A percentile compares a stretch with the other conserved stretches of the same genome.
Evolutionary conservation across 2,329 filamentous ascomycete genomes (phyloP).

Genomic region (Botrytis byssoidea): DNA sequence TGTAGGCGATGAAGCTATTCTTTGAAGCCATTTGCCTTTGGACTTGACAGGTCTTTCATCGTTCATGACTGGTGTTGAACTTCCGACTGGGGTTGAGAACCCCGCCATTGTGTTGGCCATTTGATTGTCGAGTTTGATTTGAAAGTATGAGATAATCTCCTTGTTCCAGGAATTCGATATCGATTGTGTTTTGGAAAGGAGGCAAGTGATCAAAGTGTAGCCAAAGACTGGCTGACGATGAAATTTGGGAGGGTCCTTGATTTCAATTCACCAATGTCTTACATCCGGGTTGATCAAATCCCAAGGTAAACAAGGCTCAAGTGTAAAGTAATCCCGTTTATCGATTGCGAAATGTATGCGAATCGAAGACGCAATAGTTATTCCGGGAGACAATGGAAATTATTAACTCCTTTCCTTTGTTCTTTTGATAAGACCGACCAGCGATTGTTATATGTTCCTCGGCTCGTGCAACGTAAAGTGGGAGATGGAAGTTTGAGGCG

Average conservation of each 20-base stretch:
- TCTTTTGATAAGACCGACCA: neutral
- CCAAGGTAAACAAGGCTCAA: neutral
- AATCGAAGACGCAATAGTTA: conserved; percentile 2
- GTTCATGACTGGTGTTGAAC: neutral
- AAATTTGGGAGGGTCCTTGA: neutral
- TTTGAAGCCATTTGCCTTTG: conserved; percentile 38
- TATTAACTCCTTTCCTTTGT: neutral
- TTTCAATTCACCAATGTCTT: conserved; percentile 13
- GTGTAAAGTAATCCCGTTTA: neutral
- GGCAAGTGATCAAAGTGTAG: conserved; percentile 9
- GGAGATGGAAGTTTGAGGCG: neutral
- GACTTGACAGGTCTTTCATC: conserved; percentile 30
- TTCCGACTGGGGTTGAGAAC: conserved; percentile 1
- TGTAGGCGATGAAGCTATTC: conserved; percentile 40
- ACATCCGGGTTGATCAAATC: conserved; percentile 1
- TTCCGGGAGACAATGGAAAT: conserved; percentile 10
- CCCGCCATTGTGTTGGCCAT: neutral
- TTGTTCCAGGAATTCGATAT: neutral
- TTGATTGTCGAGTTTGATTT: neutral
- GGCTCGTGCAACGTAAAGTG: neutral
- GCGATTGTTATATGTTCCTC: conserved; percentile 7
- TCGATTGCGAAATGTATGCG: neutral
- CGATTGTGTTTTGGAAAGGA: neutral
- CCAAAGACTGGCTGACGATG: neutral
- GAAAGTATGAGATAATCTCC: neutral